Base-by-base conservation (phyloP, 768 basidiomycete genomes). In the Lyophyllum shimeji region DNA sequence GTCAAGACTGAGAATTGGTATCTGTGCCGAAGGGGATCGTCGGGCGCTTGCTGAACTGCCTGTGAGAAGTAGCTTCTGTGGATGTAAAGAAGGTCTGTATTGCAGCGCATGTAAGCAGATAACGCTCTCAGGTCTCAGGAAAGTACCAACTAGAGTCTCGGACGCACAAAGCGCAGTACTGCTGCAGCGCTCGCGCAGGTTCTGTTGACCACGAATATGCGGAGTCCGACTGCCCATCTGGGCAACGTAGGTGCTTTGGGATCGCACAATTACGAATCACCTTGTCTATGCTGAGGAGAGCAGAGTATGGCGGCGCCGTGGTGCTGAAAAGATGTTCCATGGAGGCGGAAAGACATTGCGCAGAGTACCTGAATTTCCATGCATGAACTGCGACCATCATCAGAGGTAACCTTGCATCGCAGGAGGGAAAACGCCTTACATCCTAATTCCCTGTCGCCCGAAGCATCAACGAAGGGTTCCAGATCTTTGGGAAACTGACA, bases 401-500 rank as follows among this genome's bases (percentile, higher is more conserved):
- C n/a, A 27, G 23, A 42, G 23, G 13, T 45, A 40, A 25, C 20
- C 15, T 53, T 45, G 23, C 11, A 29, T 21, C 6, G 17, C 24
- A 18, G n/a, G 45, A 49, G 53, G 29, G 39, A 52, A 29, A 15
- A 44, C 29, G 20, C 66, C 80, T 53, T 67, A 82, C 82, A 83
- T 29, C 76, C 71, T 33, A 72, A 60, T 57, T 80, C 75, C 20
- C 60, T 59, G 46, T 72, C 68, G 50, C 79, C 76, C 15, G 64
- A 60, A 15, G 66, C 53, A 47, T 68, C 70, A 23, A 65, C 56
- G 8, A 57, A 56, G 9, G 73, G 64, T 17, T 75, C 71, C 11
- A 69, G 54, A 57, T 82, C 80, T 20, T 78, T 75, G 4, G 82
- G 81, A 60, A 82, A 80, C 44, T 72, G 71, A 62, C 81, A 83